Base-by-base conservation (phyloP, 1,284 basidiomycete genomes). In the Clitocybe nebularis region DNA sequence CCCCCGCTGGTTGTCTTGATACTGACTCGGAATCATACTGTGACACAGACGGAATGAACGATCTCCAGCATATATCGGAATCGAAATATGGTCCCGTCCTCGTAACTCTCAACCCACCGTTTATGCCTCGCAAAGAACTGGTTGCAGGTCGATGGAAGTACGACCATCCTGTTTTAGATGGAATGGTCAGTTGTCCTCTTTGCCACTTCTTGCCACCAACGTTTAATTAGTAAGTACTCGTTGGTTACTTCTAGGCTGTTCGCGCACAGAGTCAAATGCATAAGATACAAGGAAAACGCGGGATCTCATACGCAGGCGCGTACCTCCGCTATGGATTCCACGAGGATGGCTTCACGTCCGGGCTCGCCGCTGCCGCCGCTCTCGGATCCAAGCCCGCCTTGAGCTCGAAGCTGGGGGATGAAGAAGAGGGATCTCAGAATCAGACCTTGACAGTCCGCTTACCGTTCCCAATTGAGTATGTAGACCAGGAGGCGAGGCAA, bases 271-370 rank as follows among this genome's bases (percentile, higher is more conserved):
- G 57, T 3, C 60, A 69, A 25, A 74, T 89, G 54, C 50, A 53
- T 20, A 55, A 54, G 16, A 86, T 90, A 38, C 88, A 91, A 61
- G 78, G 79, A 52, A 72, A 58, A 14, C 72, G 81, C 6, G 74
- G 77, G 1, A 74, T 90, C 44, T 75, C 78, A 11, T 92, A 78
- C 57, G 84, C 80, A 1, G 86, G 87, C n/a, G 89, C 88, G 4
- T 92, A 85, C 72, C 74, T 82, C 34, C 77, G 79, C 42, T 89
- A 89, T 53, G 88, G 79, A 20, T 85, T 88, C 66, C 87, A 91
- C 63, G 86, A 90, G 63, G 88, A 91, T 54, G 88, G 85, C 3
- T 90, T 90, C 62, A 75, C 84, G 0, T 79, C 77, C 1, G 79
- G 81, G 2, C 58, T 84, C 11, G 66, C 62, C 36, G 74, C 69